Evolutionary conservation across 2,329 filamentous ascomycete species (phyloP).

Genomic region (Eutypa lata): DNA sequence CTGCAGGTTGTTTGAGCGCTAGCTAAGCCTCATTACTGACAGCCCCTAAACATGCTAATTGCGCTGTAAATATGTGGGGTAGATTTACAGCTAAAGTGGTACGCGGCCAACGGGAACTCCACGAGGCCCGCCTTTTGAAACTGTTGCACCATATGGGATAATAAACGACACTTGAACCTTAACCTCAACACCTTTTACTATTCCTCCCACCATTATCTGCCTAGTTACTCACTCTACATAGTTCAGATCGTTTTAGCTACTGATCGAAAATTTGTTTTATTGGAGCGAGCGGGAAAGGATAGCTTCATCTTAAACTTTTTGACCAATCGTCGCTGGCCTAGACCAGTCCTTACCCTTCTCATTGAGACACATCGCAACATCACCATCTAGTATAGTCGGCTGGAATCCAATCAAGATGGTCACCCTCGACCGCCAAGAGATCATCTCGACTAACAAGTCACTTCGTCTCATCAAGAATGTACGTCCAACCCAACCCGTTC

Average conservation of each 20-base stretch:
- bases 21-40: not conserved
- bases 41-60: not conserved
- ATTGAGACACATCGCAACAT: too few relatives aligned
- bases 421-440: constrained; percentile 51
- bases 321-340: too few relatives aligned
- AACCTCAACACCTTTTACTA: too few relatives aligned
- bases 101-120: not conserved
- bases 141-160: not conserved
- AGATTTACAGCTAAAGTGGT: not conserved
- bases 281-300: too few relatives aligned
- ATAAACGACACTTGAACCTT: too few relatives aligned
- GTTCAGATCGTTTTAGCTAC: too few relatives aligned
- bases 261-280: too few relatives aligned
- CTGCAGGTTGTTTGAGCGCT: not conserved
- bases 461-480: constrained; percentile 85
- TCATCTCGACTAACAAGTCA: constrained; percentile 75
- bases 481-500: constrained; percentile 28
- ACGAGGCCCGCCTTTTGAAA: not conserved
- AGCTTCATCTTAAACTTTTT: too few relatives aligned
- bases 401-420: constrained; percentile 36
- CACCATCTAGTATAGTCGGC: not conserved
- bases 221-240: too few relatives aligned
- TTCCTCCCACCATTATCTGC: too few relatives aligned
- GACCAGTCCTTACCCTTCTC: too few relatives aligned
- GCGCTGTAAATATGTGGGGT: not conserved